These are phyloP conservation scores for Aspergillus flavus DNA, from an alignment of 2,329 filamentous ascomycete genomes.

Conservation along the genomic window DNA sequence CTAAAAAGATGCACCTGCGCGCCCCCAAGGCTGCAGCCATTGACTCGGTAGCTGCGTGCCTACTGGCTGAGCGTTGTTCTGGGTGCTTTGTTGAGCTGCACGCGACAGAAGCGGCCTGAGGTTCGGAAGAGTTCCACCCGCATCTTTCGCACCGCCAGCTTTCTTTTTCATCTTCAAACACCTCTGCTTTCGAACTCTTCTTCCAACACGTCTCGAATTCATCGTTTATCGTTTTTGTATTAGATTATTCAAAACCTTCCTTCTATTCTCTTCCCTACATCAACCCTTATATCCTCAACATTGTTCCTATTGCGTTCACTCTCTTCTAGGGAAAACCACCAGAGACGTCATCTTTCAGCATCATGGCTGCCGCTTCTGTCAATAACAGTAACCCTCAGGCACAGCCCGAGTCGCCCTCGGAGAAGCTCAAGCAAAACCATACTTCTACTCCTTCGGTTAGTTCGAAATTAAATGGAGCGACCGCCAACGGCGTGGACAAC, in stretches of 20 bases:
- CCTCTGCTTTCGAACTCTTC: constrained; percentile 16
- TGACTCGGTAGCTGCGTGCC: not conserved
- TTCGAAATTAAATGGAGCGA: constrained; percentile 31
- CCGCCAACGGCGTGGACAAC: constrained; percentile 60
- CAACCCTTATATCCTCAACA: not conserved
- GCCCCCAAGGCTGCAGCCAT: not conserved
- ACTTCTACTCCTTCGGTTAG: constrained; percentile 44
- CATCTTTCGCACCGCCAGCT: constrained; percentile 30
- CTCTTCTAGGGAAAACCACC: not conserved
- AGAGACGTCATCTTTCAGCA: constrained; percentile 22
- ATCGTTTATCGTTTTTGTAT: constrained; percentile 11
- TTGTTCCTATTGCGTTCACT: constrained; percentile 11
- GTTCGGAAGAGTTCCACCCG: constrained; percentile 38
- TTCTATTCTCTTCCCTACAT: not conserved
- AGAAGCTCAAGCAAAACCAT: constrained; percentile 68
- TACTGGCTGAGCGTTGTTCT: not conserved
- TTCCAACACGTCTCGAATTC: constrained; percentile 10
- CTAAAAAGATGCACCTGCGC: not conserved
- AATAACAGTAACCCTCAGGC: constrained; percentile 64
- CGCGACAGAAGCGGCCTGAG: constrained; percentile 26
- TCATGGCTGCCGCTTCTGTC: constrained; percentile 65
- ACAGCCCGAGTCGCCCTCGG: constrained; percentile 65
- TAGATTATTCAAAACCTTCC: constrained; percentile 6
- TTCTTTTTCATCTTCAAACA: constrained; percentile 18
- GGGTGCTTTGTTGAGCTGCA: constrained; percentile 13